These are phyloP conservation scores for Exophiala mesophila DNA, from an alignment of 2,329 filamentous ascomycete genomes.

Conservation along the genomic window DNA sequence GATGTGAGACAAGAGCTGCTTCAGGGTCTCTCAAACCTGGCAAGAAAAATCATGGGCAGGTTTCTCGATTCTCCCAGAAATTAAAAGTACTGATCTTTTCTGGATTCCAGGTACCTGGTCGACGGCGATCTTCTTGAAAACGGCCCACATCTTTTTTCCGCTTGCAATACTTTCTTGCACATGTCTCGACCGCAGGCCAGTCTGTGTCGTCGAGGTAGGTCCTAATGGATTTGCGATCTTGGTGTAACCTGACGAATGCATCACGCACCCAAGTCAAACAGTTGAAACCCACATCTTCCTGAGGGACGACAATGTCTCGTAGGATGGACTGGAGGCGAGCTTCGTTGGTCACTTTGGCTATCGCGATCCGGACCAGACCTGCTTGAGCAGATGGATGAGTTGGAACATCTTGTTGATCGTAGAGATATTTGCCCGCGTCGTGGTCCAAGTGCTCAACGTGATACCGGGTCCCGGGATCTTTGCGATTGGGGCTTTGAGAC, in stretches of 20 bases:
- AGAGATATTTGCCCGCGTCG: constrained; percentile 13
- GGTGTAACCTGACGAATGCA: constrained; percentile 19
- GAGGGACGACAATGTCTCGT: constrained; percentile 10
- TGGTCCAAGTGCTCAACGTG: constrained; percentile 22
- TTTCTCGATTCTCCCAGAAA: constrained; percentile 27
- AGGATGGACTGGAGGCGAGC: constrained; percentile 19
- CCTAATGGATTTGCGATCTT: constrained; percentile 18
- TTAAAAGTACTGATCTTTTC: constrained; percentile 26
- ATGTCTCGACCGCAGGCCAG: constrained; percentile 22
- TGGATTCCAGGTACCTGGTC: constrained; percentile 12
- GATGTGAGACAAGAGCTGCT: too few relatives aligned
- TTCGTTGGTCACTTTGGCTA: constrained; percentile 25
- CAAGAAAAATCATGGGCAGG: constrained; percentile 20
- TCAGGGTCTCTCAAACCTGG: too few relatives aligned
- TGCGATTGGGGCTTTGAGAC: constrained; percentile 15
- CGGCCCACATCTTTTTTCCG: constrained; percentile 22
- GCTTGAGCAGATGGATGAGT: constrained; percentile 13
- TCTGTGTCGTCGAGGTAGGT: constrained; percentile 22
- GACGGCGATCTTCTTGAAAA: constrained; percentile 10
- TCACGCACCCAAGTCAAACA: constrained; percentile 25
- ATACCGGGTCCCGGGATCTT: constrained; percentile 20
- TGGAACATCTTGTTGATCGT: constrained; percentile 25
- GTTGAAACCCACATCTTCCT: constrained; percentile 20
- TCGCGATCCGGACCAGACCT: constrained; percentile 18
- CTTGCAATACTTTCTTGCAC: constrained; percentile 25